Base-by-base conservation (phyloP, 2,329 filamentous ascomycete genomes). In the Pseudocercospora eumusae region DNA sequence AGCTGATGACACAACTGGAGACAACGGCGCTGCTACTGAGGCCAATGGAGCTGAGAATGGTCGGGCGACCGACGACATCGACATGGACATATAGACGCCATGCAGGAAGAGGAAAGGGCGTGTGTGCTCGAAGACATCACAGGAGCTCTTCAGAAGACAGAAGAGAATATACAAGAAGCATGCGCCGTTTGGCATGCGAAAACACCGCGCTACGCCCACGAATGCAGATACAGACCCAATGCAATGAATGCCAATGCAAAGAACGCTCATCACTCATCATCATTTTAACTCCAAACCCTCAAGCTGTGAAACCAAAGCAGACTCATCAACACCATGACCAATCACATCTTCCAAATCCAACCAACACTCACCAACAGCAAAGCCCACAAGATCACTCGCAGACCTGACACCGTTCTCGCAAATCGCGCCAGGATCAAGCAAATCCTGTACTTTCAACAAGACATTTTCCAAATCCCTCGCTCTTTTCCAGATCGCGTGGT, bases 351-450 rank as follows among this genome's bases (percentile, higher is more conserved):
- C 70, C 23, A 71, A 65, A 58, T 70, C 66, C 56, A 77, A 61
- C 75, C 75, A 77, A 7, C 69, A 69, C 61, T 75, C 73, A 27
- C 64, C 65, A 42, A 76, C 53, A 11, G 74, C 74, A 59, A 74
- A 59, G 9, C 62, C 65, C 2, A 76, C 71, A 21, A 76, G 47
- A 49, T 76, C 74, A 13, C 65, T 67, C 8, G 71, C 68, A 6
- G 64, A 64, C 25, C 65, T 54, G 33, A 74, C 45, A 11, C 64
- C 68, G 45, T 68, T 68, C 11, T 25, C 61, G 49, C 67, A 68
- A 5, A 71, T 58, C 42, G 57, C 59, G 25, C 61, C 66, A 5
- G 79, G 78, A 64, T 79, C 76, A 20, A 82, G 62, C 59, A 77
- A 53, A 54, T 71, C 70, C 31, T 74, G 72, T 1, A 81, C 72